Base-by-base conservation (phyloP, 768 basidiomycete species). In the Boletellus sp. region DNA sequence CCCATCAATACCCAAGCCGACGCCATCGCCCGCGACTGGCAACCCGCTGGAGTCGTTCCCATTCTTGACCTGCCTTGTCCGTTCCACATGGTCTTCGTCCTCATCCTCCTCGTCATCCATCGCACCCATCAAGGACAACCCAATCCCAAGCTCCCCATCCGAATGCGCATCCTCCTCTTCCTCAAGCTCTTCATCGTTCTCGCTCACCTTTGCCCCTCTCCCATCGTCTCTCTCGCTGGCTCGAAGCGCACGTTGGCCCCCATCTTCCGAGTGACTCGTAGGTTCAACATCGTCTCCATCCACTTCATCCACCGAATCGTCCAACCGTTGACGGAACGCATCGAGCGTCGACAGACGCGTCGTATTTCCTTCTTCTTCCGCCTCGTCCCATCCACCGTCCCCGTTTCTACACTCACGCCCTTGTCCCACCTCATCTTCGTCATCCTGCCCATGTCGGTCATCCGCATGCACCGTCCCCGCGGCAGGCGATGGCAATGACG, bases 81-180 rank as follows among this genome's bases (percentile, higher is more conserved):
- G 60, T 41, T 39, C 55, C 35, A 26, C 42, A 5, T 23, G 42
- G 8, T 47, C 55, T 1, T 58, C 65, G 1, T 50, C 63, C 0
- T 57, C 55, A 0, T 64, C 69, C 13, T 62, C 65, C 2, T 65
- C 73, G 24, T 26, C 69, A 60, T 34, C 70, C 66, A 59, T 80
- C 35, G 74, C 75, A 55, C 81, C 79, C 45, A 90, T 67, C 46
- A 89, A 66, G 2, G 82, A 82, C 31, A 88, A 66, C 2, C 87
- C 87, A 33, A 90, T 89, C 0, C 83, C 87, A 1, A 78, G 71
- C 43, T 81, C 78, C 4, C 80, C 84, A 50, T 85, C 84, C 2
- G 79, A 79, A 46, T 72, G 53, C 6, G 64, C 72, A 3, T 70
- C 63, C 16, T 56, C 58, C 0, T 12, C 45, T 6, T 22, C 50